A percentile compares a stretch with the other conserved stretches of the same genome.
Evolutionary conservation across 768 basidiomycete genomes (phyloP).

Genomic region (Gelatoporia subvermispora): DNA sequence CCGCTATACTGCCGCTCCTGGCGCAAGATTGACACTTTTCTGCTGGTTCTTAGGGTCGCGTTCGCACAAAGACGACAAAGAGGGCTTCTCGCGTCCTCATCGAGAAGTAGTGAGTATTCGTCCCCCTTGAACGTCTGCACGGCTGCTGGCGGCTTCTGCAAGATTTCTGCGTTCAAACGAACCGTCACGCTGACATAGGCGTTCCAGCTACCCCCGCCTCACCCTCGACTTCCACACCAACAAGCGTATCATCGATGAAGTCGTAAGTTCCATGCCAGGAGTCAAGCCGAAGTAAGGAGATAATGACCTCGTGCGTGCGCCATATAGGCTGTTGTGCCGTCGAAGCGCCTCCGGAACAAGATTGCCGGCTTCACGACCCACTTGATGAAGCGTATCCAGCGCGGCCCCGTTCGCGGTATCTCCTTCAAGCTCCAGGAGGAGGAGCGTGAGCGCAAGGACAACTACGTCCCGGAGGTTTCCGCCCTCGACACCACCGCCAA

Average conservation of each 20-base stretch:
- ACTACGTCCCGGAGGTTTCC: slow-evolving; percentile 97
- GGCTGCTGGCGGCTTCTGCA: neutral
- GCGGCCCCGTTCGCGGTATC: slow-evolving; percentile 97
- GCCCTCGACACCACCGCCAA: slow-evolving; percentile 77
- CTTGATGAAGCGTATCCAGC: slow-evolving; percentile 99
- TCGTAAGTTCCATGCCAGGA: slow-evolving; percentile 59
- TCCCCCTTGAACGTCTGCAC: neutral
- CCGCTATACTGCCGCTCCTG: slow-evolving; percentile 4
- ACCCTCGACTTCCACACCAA: slow-evolving; percentile 99
- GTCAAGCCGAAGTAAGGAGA: too few species aligned
- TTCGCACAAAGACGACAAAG: slow-evolving; percentile 99
- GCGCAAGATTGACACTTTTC: neutral
- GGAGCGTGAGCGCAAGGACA: slow-evolving; percentile 98
- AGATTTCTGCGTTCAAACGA: neutral
- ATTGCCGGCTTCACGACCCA: slow-evolving; percentile 99
- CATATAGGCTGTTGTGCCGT: slow-evolving; percentile 92
- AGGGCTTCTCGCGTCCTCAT: slow-evolving; percentile 98
- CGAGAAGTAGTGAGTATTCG: slow-evolving; percentile 87
- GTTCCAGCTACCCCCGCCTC: slow-evolving; percentile 87
- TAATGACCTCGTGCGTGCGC: too few species aligned
- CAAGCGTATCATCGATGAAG: slow-evolving; percentile 98
- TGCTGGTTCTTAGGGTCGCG: slow-evolving; percentile 73
- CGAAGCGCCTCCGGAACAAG: slow-evolving; percentile 99
- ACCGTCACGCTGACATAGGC: neutral
- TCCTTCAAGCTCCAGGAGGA: slow-evolving; percentile 99